Percentiles rank a stretch among this genome's conserved stretches.
Conservation (phyloP, 331 rosid genomes). For the Acacia concinna region DNA sequence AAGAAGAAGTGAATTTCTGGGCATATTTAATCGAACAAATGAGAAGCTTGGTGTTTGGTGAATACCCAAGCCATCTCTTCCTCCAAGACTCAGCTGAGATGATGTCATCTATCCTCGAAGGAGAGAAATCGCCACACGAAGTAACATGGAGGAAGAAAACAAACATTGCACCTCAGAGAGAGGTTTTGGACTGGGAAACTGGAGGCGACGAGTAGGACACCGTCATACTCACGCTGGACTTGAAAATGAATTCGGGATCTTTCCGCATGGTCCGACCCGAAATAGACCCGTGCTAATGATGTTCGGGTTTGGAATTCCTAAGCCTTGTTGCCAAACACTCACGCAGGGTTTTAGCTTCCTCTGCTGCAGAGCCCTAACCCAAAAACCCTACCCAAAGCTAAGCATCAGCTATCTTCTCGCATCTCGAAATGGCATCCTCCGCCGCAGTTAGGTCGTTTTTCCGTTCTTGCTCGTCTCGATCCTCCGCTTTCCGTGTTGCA, state of each 20-base stretch:
- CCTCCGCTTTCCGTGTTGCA: conserved; percentile 49
- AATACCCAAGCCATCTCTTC: conserved; percentile 59
- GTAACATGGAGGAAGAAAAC: not conserved
- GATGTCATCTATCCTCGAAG: too few species aligned
- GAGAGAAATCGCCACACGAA: not conserved
- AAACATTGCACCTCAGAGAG: not conserved
- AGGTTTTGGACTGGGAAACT: conserved; percentile 23
- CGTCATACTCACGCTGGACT: not conserved
- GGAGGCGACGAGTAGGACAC: not conserved
- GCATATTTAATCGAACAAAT: not conserved
- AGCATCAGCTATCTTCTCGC: conserved; percentile 6
- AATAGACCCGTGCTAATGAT: not conserved
- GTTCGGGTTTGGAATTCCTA: not conserved
- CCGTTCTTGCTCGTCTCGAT: conserved; percentile 56
- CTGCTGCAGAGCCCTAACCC: conserved; percentile 4
- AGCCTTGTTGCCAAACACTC: not conserved
- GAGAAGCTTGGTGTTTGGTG: too few species aligned
- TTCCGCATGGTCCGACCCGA: conserved; percentile 3
- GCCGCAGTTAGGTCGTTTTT: conserved; percentile 61
- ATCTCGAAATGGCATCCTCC: conserved; percentile 58
- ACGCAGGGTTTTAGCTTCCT: conserved; percentile 32
- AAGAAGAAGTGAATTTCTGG: not conserved
- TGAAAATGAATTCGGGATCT: not conserved
- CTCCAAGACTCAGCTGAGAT: not conserved
- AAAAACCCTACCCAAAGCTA: not conserved